Percentiles rank a stretch among this genome's conserved stretches.
phyloP scores from a whole-genome alignment of 2,329 filamentous ascomycete genomes.

The Arthroderma uncinatum region DNA sequence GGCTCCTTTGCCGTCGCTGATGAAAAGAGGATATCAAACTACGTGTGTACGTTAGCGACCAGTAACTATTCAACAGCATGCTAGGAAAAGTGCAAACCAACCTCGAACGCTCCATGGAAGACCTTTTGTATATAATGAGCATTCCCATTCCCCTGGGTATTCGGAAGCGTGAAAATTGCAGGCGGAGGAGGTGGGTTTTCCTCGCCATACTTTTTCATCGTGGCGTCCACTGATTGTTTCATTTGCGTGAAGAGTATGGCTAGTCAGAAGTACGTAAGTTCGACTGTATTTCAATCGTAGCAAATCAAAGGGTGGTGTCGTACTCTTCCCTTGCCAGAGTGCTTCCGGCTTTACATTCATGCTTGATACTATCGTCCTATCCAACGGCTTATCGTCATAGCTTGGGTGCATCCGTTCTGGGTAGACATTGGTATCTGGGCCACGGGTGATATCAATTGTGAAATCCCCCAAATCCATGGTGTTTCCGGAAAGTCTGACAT shows the following conservation, averaged over 20 bases:
- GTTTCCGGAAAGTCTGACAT: slow-evolving; percentile 59
- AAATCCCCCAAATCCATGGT: slow-evolving; percentile 67
- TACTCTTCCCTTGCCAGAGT: slow-evolving; percentile 73
- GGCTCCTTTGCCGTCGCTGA: slow-evolving; percentile 54
- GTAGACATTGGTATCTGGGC: slow-evolving; percentile 50
- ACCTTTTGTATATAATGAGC: slow-evolving; percentile 82
- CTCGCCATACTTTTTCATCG: slow-evolving; percentile 48
- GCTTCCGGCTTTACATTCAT: slow-evolving; percentile 53
- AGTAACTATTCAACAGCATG: not conserved
- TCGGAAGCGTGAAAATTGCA: slow-evolving; percentile 69
- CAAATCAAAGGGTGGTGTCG: slow-evolving; percentile 14
- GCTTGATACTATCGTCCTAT: slow-evolving; percentile 65
- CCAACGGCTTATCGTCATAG: slow-evolving; percentile 57
- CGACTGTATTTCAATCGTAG: not conserved
- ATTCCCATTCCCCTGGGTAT: slow-evolving; percentile 55
- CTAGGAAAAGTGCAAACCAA: slow-evolving; percentile 18
- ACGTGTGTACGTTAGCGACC: slow-evolving; percentile 6
- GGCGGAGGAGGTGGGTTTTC: slow-evolving; percentile 68
- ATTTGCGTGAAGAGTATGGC: slow-evolving; percentile 51
- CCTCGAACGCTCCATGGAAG: slow-evolving; percentile 74
- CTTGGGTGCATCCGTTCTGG: slow-evolving; percentile 50
- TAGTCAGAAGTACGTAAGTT: not conserved
- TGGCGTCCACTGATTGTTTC: slow-evolving; percentile 52
- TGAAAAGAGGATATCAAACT: slow-evolving; percentile 86
- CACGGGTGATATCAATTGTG: slow-evolving; percentile 63